Conservation (phyloP, 208 protist genomes). For the Acanthamoeba royreba region DNA sequence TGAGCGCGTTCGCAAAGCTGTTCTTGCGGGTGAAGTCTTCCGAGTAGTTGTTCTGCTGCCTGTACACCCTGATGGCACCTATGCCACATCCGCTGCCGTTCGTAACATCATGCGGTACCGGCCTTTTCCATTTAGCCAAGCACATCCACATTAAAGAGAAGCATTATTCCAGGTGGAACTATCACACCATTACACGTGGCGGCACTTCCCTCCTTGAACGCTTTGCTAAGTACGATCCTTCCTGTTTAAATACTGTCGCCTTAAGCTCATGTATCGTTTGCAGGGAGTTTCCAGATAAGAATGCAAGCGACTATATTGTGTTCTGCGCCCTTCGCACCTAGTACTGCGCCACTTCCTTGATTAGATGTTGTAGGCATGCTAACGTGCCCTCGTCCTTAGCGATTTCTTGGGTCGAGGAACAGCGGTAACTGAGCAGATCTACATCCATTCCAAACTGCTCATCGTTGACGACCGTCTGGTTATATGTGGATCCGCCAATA, state of each 20-base stretch:
- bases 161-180: conserved; percentile 70
- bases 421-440: conserved; percentile 63
- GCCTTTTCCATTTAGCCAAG: not conserved
- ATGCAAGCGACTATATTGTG: not conserved
- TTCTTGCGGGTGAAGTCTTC: not conserved
- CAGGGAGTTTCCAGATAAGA: not conserved
- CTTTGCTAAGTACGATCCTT: not conserved
- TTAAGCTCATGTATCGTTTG: no score
- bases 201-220: conserved; percentile 49
- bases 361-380: no score
- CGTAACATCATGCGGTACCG: conserved; percentile 62
- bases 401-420: not conserved
- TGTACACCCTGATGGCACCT: conserved; percentile 54
- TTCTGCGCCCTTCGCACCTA: conserved; percentile 17
- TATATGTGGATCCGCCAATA: conserved; percentile 69
- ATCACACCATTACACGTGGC: conserved; percentile 52
- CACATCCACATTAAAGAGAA: no score
- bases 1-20: conserved; percentile 11
- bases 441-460: conserved; percentile 71
- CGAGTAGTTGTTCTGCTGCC: conserved; percentile 54
- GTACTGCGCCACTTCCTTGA: no score
- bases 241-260: no score
- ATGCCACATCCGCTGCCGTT: conserved; percentile 33
- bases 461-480: conserved; percentile 62
- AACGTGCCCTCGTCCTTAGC: no score